Percentiles rank a stretch among this genome's conserved stretches.
These are phyloP conservation scores for Pichia deserticola DNA, from an alignment of 805 yeast genomes.

Conservation along the genomic window DNA sequence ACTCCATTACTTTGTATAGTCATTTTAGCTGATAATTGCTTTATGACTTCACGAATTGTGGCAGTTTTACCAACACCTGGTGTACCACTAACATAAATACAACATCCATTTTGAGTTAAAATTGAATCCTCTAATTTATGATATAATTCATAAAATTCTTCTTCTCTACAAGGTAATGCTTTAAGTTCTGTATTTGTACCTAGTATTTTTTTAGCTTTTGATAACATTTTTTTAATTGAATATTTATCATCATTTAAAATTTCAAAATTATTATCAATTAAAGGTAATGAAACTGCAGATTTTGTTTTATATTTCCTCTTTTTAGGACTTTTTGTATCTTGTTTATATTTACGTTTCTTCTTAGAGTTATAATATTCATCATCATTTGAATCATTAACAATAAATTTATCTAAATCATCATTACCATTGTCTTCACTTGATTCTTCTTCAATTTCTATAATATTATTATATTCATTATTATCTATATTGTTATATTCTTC, in stretches of 20 bases:
- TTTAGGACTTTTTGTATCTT: background rate
- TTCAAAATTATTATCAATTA: conserved; percentile 4
- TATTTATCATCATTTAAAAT: conserved; percentile 9
- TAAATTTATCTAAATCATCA: background rate
- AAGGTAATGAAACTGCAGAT: conserved; percentile 8
- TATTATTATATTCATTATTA: background rate
- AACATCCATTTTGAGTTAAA: conserved; percentile 63
- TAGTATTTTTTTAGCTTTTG: conserved; percentile 34
- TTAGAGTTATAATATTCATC: conserved; percentile 7
- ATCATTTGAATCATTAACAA: background rate
- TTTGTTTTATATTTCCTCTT: background rate
- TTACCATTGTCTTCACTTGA: background rate
- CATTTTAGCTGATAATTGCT: conserved; percentile 41
- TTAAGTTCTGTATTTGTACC: conserved; percentile 34
- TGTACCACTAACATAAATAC: conserved; percentile 89
- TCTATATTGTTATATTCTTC: background rate
- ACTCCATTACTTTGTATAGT: conserved; percentile 15
- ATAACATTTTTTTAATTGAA: conserved; percentile 19
- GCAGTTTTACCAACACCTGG: conserved; percentile 99
- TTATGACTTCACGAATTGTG: conserved; percentile 79
- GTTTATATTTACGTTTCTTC: background rate
- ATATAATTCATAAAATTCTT: conserved; percentile 67
- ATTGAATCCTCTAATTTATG: conserved; percentile 65
- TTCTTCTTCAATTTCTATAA: background rate
- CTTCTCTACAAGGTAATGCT: conserved; percentile 78